Base-by-base conservation (phyloP, 805 yeast genomes). In the Cyberlindnera mycetangii region DNA sequence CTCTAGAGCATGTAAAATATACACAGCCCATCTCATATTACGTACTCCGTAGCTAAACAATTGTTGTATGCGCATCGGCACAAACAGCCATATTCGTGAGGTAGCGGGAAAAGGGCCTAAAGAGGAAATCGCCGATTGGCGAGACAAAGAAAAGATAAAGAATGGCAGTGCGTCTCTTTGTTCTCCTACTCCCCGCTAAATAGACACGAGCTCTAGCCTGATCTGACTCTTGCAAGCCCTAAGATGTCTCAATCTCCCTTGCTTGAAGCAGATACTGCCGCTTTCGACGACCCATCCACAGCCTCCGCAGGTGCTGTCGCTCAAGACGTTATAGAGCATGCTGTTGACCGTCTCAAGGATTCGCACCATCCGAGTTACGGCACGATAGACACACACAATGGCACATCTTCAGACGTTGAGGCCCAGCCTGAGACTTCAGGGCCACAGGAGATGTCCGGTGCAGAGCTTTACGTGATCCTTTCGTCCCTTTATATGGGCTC, bases 401-500 rank as follows among this genome's bases (percentile, higher is more conserved):
- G 15, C 32, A 21, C 30, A 3, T 5, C 38, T 3, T 19, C 7
- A 3, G 48, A 41, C 32, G 32, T 20, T 10, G 50, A 47, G 28
- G 37, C 50, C 11, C 49, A 47, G n/a, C n/a, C n/a, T n/a, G n/a
- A n/a, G 24, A 36, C 14, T 2, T 8, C 9, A 1, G 41, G 17
- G 10, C 28, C 41, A 10, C n/a, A 14, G 16, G 51, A 48, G n/a
- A 24, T 40, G 31, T 11, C 38, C 5, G 32, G 37, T 6, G 18
- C 45, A 3, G 44, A 38, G 20, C 27, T 40, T 7, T 15, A 27
- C 4, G 36, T 66, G 12, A 65, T 70, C 20, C 55, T 72, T 20
- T 54, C 64, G 2, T 64, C 70, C n/a, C 41, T 70, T 15, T 70
- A 67, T 41, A 53, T 68, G 12, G 66, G 72, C n/a, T 64, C 76